phyloP scores from a whole-genome alignment of 768 basidiomycete species.

The Podaxis carcinomalis region DNA sequence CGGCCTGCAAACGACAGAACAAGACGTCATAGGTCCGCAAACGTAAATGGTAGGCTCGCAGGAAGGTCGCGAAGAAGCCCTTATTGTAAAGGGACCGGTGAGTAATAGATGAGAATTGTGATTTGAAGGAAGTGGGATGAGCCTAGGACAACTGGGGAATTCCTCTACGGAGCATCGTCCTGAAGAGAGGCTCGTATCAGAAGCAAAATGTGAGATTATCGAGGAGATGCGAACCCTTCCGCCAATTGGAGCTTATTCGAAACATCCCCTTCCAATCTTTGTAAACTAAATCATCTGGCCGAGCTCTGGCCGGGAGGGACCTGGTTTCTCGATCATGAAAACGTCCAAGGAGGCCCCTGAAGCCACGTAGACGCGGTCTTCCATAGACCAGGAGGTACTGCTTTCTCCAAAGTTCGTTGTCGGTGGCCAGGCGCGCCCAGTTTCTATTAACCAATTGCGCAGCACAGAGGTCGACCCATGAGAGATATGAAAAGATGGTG shows the following conservation, averaged over 20 bases:
- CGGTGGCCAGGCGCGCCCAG: slow-evolving; percentile 63
- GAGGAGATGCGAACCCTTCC: slow-evolving; percentile 47
- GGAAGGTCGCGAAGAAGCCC: slow-evolving; percentile 42
- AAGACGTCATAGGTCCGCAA: slow-evolving; percentile 27
- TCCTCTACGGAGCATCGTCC: slow-evolving; percentile 60
- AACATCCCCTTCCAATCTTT: slow-evolving; percentile 89
- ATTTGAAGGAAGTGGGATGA: slow-evolving; percentile 6
- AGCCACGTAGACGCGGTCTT: slow-evolving; percentile 62
- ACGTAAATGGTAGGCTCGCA: slow-evolving; percentile 33
- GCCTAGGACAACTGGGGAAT: slow-evolving; percentile 11
- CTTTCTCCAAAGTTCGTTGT: slow-evolving; percentile 71
- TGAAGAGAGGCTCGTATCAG: slow-evolving; percentile 22
- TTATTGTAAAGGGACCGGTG: slow-evolving; percentile 56
- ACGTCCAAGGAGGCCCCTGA: slow-evolving; percentile 53
- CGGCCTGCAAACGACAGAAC: slow-evolving; percentile 43
- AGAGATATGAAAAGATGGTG: slow-evolving; percentile 68
- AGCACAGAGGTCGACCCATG: slow-evolving; percentile 62
- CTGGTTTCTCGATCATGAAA: slow-evolving; percentile 56
- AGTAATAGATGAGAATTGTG: slow-evolving; percentile 44
- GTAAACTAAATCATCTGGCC: slow-evolving; percentile 23
- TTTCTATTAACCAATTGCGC: slow-evolving; percentile 58
- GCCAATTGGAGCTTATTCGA: slow-evolving; percentile 80
- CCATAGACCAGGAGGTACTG: slow-evolving; percentile 66
- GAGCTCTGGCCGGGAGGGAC: slow-evolving; percentile 51
- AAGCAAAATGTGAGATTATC: slow-evolving; percentile 15